Base-by-base conservation (phyloP, 192 early-diverging fungal genomes). In the Mortierella antarctica region DNA sequence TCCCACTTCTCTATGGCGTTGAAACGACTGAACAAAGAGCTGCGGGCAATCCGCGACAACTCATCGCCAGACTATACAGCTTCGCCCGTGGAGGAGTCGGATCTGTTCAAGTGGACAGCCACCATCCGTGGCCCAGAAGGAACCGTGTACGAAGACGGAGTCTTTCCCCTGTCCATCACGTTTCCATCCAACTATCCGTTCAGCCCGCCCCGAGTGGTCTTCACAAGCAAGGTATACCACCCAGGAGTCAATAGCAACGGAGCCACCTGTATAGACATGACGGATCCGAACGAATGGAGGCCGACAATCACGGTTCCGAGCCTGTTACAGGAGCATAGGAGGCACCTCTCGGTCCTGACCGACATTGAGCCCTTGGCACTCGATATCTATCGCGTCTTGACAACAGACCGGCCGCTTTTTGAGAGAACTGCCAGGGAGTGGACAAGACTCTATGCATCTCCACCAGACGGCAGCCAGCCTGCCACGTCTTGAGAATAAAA, bases 201-300 rank as follows among this genome's bases (percentile, higher is more conserved):
- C 23, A 23, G 15, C 1, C 50, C 74, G 42, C 44, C 63, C 21
- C 67, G 54, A 31, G 77, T 76, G 49, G 18, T 40, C n/a, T 73
- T 55, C 48, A 39, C 55, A 41, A 69, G 65, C 9, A 77, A 42
- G 44, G 47, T 77, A 2, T 82, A 82, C 41, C 77, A 82, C 46
- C 67, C 77, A 70, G 57, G 44, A 23, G 72, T 82, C 49, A 68
- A 63, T 44, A 57, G 9, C 53, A 51, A 50, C 23, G 67, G 67
- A n/a, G n/a, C 68, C 23, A 23, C 20, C 3, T 62, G 61, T 41
- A 31, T 51, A 2, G 48, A 88, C 63, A 86, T 91, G 17, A 54
- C 53, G 21, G 53, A 54, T 54, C 53, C 49, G 67, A 91, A 7
- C 4, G 17, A 44, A 5, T 65, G 64, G 64, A 54, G 64, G 11